These are phyloP conservation scores for Neoboletus subvelutipes DNA, from an alignment of 768 basidiomycete species.

Conservation along the genomic window DNA sequence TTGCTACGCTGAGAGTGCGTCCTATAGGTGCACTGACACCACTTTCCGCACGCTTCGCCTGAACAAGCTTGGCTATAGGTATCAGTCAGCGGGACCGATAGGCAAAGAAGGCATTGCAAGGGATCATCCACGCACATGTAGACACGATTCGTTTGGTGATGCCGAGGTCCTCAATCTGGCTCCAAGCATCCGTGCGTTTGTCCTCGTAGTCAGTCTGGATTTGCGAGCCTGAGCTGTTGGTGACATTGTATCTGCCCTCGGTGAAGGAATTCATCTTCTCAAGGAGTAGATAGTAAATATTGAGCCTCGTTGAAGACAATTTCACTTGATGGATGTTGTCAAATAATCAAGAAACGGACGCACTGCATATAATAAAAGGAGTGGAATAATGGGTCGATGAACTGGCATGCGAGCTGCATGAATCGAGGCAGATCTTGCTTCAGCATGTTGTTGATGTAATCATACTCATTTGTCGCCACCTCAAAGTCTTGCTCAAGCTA, in stretches of 20 bases:
- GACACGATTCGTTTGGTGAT: constrained; percentile 85
- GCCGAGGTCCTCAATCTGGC: constrained; percentile 71
- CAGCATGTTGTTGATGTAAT: constrained; percentile 85
- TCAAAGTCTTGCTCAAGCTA: constrained; percentile 97
- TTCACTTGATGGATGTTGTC: not conserved
- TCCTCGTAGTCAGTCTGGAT: constrained; percentile 77
- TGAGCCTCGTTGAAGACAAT: constrained; percentile 53
- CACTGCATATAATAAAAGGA: constrained; percentile 99
- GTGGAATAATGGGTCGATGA: constrained; percentile 97
- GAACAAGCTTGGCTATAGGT: constrained; percentile 63
- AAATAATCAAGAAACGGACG: constrained; percentile 35
- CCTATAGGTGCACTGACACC: constrained; percentile 37
- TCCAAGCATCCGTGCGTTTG: constrained; percentile 81
- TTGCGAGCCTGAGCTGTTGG: constrained; percentile 62
- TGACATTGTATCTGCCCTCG: constrained; percentile 72
- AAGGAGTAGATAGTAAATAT: constrained; percentile 90
- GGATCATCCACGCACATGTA: constrained; percentile 59
- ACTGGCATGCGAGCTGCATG: constrained; percentile 80
- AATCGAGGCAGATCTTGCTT: constrained; percentile 95
- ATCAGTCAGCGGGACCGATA: constrained; percentile 8
- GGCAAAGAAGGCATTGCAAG: not conserved
- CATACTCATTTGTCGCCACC: constrained; percentile 87
- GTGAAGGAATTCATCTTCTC: constrained; percentile 92
- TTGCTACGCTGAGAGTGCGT: constrained; percentile 26
- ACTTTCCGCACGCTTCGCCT: constrained; percentile 43